Evolutionary conservation across 768 basidiomycete genomes (phyloP).

Genomic region (Mrakia frigida): DNA sequence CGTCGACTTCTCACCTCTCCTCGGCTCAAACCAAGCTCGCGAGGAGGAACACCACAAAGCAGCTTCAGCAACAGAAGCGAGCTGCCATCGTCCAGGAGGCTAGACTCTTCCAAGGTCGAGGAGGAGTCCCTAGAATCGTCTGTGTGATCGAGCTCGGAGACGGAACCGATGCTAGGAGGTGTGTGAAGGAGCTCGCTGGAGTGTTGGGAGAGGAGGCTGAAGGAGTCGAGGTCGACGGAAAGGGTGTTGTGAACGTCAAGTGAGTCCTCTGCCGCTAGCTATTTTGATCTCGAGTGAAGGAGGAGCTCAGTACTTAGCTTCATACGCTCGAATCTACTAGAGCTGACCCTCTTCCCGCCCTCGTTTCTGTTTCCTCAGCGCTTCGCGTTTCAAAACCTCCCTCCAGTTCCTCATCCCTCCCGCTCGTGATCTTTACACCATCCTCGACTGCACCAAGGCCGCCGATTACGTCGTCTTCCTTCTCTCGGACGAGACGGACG

Average conservation of each 20-base stretch:
- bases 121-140: slow-evolving; percentile 70
- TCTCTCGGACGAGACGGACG: slow-evolving; percentile 75
- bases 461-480: slow-evolving; percentile 87
- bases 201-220: slow-evolving; percentile 56
- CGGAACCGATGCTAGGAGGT: slow-evolving; percentile 48
- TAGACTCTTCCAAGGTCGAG: slow-evolving; percentile 58
- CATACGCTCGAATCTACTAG: too few species aligned
- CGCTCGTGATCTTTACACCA: slow-evolving; percentile 64
- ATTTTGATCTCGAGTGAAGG: too few species aligned
- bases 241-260: slow-evolving; percentile 63
- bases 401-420: slow-evolving; percentile 78
- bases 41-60: slow-evolving; percentile 77
- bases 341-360: background rate
- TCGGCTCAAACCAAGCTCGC: slow-evolving; percentile 67
- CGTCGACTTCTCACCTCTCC: slow-evolving; percentile 35
- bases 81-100: slow-evolving; percentile 62
- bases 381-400: slow-evolving; percentile 82
- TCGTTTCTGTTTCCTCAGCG: slow-evolving; percentile 49
- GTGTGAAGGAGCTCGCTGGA: slow-evolving; percentile 55
- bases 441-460: slow-evolving; percentile 76
- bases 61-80: slow-evolving; percentile 68
- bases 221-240: slow-evolving; percentile 44
- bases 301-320: background rate
- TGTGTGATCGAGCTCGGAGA: slow-evolving; percentile 76
- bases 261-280: too few species aligned